Base-by-base conservation (phyloP, 805 yeast genomes). In the Kodamaea kakaduensis region DNA sequence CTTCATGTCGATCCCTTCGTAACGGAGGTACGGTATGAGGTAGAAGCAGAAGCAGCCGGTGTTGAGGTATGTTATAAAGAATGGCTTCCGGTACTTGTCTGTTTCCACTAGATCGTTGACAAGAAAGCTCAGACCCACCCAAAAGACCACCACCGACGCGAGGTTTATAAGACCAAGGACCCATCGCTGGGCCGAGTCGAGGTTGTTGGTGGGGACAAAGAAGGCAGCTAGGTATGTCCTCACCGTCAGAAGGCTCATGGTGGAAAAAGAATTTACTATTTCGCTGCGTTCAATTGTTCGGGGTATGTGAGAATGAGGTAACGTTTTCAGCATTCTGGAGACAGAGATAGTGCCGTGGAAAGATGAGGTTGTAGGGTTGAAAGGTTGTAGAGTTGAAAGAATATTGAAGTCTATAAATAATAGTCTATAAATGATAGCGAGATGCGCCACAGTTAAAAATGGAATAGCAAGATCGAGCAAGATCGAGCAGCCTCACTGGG, bases 91-190 rank as follows among this genome's bases (percentile, higher is more conserved):
- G 57, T 87, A 93, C 17, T 71, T 63, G 39, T 72, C 75, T 31
- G 74, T 71, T 46, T 80, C 87, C 47, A 86, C 83, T 25, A 86
- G 65, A 27, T 77, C 80, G 57, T 85, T 88, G 23, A 93, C 81
- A 31, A 90, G 58, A 47, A 88, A 90, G 3, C 95, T 85, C 3
- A 96, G 86, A 23, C 83, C 62, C 8, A 93, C 97, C 98, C 98
- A 90, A 16, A 87, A 72, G 1, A 84, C 56, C 17, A 90, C 86
- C 29, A 89, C 97, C 28, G 83, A 66, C 1, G 77, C 69, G 16
- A 89, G 69, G 60, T 85, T 75, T 15, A 81, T 46, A 15, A 90
- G 71, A 2, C 97, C 97, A 14, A 85, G 50, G 0, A 81, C 67
- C 97, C 97, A 88, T 42, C 72, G 56, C 43, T 65, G 71, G 9